Evolutionary conservation across 2,329 filamentous ascomycete genomes (phyloP).

Genomic region (Cyphellophora europaea): DNA sequence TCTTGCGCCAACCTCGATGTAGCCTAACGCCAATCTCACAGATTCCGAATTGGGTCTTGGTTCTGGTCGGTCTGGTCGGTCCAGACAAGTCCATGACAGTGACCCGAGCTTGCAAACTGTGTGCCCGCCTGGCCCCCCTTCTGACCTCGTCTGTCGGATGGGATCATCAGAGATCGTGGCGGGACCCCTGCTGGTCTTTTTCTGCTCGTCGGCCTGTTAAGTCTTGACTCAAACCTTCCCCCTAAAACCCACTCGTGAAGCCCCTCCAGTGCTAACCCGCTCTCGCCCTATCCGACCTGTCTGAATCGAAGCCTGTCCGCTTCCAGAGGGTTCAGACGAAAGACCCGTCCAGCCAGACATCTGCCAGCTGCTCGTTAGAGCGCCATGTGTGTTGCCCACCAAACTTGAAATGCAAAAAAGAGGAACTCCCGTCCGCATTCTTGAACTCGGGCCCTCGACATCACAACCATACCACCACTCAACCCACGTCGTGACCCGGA

Average conservation of each 20-base stretch:
- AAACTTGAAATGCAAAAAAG: slow-evolving; percentile 12
- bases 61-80: not conserved
- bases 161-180: too few relatives aligned
- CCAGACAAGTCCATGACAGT: too few relatives aligned
- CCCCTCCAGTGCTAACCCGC: not conserved
- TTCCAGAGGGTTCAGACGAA: slow-evolving; percentile 19
- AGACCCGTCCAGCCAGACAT: slow-evolving; percentile 24
- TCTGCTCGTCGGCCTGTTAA: too few relatives aligned
- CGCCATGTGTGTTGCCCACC: slow-evolving; percentile 20
- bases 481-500: slow-evolving; percentile 2
- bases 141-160: not conserved
- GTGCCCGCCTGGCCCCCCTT: too few relatives aligned
- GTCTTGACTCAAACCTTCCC: slow-evolving; percentile 1
- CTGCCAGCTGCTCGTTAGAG: slow-evolving; percentile 20
- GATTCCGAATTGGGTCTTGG: not conserved
- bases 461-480: slow-evolving; percentile 2
- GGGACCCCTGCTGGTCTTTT: too few relatives aligned
- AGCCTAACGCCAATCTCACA: too few relatives aligned
- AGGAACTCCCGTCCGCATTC: slow-evolving; percentile 9
- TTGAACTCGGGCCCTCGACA: slow-evolving; percentile 12
- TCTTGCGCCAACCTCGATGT: too few relatives aligned
- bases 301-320: slow-evolving; percentile 11
- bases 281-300: slow-evolving; percentile 1
- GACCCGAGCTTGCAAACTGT: too few relatives aligned
- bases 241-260: not conserved